phyloP scores from a whole-genome alignment of 192 early-diverging fungal species.

The Rhizoclosmatium globosum region DNA sequence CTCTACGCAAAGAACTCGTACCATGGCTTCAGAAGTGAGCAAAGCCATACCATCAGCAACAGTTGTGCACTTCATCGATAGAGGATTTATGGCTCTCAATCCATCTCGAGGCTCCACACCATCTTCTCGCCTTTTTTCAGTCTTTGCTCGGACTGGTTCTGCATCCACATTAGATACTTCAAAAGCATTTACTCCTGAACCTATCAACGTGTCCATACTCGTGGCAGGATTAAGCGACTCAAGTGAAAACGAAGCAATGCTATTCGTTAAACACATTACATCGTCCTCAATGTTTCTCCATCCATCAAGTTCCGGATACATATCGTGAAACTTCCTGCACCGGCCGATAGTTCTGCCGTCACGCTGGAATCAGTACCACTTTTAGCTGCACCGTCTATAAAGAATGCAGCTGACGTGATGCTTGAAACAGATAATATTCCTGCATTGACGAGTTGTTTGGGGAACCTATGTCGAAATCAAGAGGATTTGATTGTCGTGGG shows the following conservation, averaged over 20 bases:
- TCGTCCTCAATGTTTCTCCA: neutral
- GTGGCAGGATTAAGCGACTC: neutral
- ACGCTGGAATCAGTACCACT: neutral
- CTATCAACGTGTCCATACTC: neutral
- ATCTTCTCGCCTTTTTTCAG: neutral
- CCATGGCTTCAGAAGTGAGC: neutral
- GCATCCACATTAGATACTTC: no score
- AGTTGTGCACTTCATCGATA: conserved; percentile 26
- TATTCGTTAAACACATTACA: neutral
- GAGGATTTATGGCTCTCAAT: conserved; percentile 15
- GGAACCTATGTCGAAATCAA: neutral
- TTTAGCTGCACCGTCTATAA: neutral
- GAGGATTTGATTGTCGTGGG: conserved; percentile 15
- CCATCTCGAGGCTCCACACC: neutral
- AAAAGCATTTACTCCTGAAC: neutral
- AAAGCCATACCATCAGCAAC: neutral
- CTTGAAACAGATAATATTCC: neutral
- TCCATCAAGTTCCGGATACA: neutral
- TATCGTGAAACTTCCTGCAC: neutral
- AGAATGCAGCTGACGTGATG: neutral
- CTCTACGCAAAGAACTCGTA: neutral
- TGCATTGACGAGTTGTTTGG: neutral
- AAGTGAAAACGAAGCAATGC: neutral
- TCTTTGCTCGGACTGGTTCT: neutral
- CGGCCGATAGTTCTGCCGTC: neutral